Evolutionary conservation across 2,329 filamentous ascomycete genomes (phyloP), one percentile per base, ranked within the genome.

Genomic region (Thielaviopsis musarum): DNA sequence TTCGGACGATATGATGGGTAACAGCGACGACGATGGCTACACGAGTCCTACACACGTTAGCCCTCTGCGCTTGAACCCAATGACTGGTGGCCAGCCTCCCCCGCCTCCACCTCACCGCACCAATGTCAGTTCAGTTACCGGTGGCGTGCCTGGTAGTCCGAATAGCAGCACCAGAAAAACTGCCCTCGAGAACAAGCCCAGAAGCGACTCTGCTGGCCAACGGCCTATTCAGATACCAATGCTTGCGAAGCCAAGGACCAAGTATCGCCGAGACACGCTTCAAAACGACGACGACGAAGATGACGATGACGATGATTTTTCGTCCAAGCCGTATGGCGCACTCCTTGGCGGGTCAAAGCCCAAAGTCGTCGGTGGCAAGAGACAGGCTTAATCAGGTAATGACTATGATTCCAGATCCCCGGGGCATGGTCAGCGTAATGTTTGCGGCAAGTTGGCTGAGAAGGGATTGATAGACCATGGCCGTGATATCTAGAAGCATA

Each of bases 361-460:
- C 0, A 67, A 81, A 15, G 73, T 80, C 63, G 66, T 82, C 13
- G 77, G 75, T 15, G 67, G 66, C 22, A 70, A 68, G 26, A 72
- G 80, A 54, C 80, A 83, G 66, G 73, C 82, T 4, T 82, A 78
- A 13, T 79, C 77, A 5, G 81, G 81, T 1, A 81, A 79, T 61
- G 81, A 84, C 66, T 79, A 74, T 59, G 72, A 72, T 28, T 66
- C 67, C 30, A 64, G 63, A 38, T 66, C 70, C 10, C 62, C 65
- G 26, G 66, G 66, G 1, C 72, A 72, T 57, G 72, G 70, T 19
- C 72, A 78, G 54, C 72, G 84, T 53, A 82, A 85, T 62, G 84
- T 88, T 2, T 89, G 85, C 67, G 87, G 86, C 1, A 88, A 86
- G 73, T 70, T 83, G 59, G 85, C 78, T 0, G 86, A 90, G 68